A percentile compares a stretch with the other conserved stretches of the same genome.
These are phyloP conservation scores for Dacryopinax primogenitus DNA, from an alignment of 768 basidiomycete genomes.

Conservation along the genomic window DNA sequence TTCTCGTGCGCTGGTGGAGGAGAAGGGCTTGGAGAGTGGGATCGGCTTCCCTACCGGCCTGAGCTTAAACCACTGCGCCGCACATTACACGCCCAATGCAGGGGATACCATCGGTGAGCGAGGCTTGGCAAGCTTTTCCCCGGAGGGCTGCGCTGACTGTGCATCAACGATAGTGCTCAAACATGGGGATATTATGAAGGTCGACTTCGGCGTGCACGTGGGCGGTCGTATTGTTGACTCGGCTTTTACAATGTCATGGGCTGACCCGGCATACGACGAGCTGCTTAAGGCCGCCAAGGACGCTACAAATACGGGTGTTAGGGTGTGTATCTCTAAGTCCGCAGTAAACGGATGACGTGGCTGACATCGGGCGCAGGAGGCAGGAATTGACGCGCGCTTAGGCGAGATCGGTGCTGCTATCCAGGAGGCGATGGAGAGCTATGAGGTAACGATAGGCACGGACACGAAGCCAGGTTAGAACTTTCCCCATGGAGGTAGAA, in stretches of 20 bases:
- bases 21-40: conserved; percentile 69
- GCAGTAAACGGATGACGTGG: background rate
- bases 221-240: conserved; percentile 92
- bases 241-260: conserved; percentile 77
- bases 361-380: conserved; percentile 46
- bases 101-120: conserved; percentile 68
- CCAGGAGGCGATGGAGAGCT: conserved; percentile 98
- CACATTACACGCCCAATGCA: conserved; percentile 92
- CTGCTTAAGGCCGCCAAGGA: conserved; percentile 84
- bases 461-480: conserved; percentile 61
- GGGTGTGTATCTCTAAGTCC: conserved; percentile 36
- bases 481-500: conserved; percentile 13
- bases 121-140: background rate
- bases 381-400: conserved; percentile 88
- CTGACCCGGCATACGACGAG: conserved; percentile 79
- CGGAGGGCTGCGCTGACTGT: conserved; percentile 11
- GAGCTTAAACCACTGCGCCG: conserved; percentile 86
- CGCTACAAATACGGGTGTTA: conserved; percentile 83
- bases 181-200: conserved; percentile 80
- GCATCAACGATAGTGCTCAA: conserved; percentile 47
- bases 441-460: conserved; percentile 86
- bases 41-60: conserved; percentile 95
- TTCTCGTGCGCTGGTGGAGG: conserved; percentile 82
- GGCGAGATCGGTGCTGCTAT: conserved; percentile 85
- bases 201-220: conserved; percentile 95